These are phyloP conservation scores for Malbranchea cinnamomea DNA, from an alignment of 2,329 filamentous ascomycete genomes.

Conservation along the genomic window DNA sequence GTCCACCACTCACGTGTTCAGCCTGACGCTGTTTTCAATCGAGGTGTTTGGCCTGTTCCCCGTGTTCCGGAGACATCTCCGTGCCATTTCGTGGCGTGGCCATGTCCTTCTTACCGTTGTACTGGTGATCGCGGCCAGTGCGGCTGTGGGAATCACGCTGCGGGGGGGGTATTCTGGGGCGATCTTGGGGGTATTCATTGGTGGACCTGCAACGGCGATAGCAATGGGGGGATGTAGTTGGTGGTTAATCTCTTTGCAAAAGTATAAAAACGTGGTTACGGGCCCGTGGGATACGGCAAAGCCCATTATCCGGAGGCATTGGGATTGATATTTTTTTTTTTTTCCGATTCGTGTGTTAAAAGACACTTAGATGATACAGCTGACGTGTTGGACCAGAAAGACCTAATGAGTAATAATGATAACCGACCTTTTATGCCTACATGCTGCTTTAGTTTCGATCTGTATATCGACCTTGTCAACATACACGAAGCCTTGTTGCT, in stretches of 20 bases:
- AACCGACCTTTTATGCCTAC: no score
- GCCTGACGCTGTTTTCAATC: slow-evolving; percentile 86
- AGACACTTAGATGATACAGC: no score
- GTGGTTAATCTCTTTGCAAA: slow-evolving; percentile 94
- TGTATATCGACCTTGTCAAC: no score
- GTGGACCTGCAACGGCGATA: slow-evolving; percentile 56
- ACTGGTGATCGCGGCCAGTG: slow-evolving; percentile 66
- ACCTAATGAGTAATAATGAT: no score
- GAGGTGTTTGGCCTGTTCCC: slow-evolving; percentile 95
- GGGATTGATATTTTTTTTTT: slow-evolving; percentile 20
- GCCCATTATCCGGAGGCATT: slow-evolving; percentile 39
- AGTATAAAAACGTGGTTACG: slow-evolving; percentile 98
- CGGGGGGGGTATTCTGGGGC: slow-evolving; percentile 39
- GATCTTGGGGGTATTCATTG: slow-evolving; percentile 60
- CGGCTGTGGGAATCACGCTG: slow-evolving; percentile 53
- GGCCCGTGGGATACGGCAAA: slow-evolving; percentile 95
- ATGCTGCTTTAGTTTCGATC: no score
- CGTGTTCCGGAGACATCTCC: slow-evolving; percentile 83
- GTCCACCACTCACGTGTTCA: slow-evolving; percentile 87
- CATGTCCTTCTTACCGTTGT: slow-evolving; percentile 62
- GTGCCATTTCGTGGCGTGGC: slow-evolving; percentile 65
- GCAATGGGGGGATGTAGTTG: slow-evolving; percentile 89
- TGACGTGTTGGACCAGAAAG: no score
- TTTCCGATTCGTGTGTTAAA: no score
- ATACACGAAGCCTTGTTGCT: no score